These are phyloP conservation scores for Xerophyta viscosa DNA, from an alignment of 106 monocot species.

Conservation along the genomic window DNA sequence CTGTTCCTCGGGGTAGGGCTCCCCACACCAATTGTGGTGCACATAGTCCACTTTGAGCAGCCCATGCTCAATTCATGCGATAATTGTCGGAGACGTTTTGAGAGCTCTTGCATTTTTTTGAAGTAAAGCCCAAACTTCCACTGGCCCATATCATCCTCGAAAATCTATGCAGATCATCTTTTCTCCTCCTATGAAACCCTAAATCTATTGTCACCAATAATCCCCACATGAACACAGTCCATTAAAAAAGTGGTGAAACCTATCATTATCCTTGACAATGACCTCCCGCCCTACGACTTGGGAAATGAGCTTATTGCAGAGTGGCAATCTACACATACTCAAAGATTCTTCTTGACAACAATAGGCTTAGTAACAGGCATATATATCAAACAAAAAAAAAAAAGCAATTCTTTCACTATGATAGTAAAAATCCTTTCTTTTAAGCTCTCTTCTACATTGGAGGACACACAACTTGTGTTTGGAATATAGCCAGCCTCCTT, in stretches of 20 bases:
- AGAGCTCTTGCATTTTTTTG: no score
- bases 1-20: no score
- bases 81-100: no score
- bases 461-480: slow-evolving; percentile 14
- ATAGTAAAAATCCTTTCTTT: slow-evolving; percentile 45
- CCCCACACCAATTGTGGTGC: no score
- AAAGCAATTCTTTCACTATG: slow-evolving; percentile 75
- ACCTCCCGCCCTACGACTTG: slow-evolving; percentile 47
- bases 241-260: slow-evolving; percentile 62
- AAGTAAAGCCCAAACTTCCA: no score
- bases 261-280: slow-evolving; percentile 48
- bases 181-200: no score
- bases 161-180: no score
- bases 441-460: slow-evolving; percentile 33
- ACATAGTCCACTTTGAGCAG: no score
- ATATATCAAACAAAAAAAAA: slow-evolving; percentile 48
- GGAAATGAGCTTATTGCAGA: slow-evolving; percentile 57
- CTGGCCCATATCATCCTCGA: no score
- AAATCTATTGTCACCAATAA: slow-evolving; percentile 25
- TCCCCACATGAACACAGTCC: slow-evolving; percentile 71
- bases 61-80: no score
- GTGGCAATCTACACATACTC: slow-evolving; percentile 63
- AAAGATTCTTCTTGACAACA: slow-evolving; percentile 62
- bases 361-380: slow-evolving; percentile 27
- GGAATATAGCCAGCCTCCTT: slow-evolving; percentile 57